phyloP scores from a whole-genome alignment of 768 basidiomycete genomes.

The Candolleomyces aberdarensis region DNA sequence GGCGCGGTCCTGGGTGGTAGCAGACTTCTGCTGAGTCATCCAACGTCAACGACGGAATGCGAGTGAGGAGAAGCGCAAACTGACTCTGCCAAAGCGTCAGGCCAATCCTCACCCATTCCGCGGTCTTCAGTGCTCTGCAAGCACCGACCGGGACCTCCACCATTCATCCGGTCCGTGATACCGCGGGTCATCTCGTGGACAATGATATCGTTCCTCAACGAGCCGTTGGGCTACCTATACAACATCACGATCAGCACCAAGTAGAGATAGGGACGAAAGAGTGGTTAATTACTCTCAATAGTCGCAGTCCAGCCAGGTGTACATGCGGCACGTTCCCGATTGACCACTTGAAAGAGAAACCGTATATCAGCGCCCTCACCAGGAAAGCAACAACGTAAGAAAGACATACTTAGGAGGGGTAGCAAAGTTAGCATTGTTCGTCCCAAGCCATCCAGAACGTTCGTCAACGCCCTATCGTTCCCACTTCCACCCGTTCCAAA shows the following conservation, averaged over 20 bases:
- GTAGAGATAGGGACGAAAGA: neutral
- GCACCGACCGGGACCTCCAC: conserved; percentile 55
- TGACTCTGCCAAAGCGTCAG: conserved; percentile 6
- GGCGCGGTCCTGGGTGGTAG: conserved; percentile 33
- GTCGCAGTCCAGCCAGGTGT: conserved; percentile 23
- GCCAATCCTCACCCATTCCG: conserved; percentile 57
- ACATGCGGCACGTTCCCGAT: conserved; percentile 31
- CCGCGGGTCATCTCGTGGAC: conserved; percentile 48
- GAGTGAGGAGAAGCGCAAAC: neutral
- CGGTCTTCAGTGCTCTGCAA: conserved; percentile 61
- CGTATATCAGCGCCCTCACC: neutral
- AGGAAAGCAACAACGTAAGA: neutral
- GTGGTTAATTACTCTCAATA: conserved; percentile 5
- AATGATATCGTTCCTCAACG: conserved; percentile 56
- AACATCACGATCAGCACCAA: neutral
- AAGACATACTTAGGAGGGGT: conserved; percentile 34
- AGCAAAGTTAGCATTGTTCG: conserved; percentile 42
- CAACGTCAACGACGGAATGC: conserved; percentile 2
- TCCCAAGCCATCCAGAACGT: conserved; percentile 48
- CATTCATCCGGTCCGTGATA: conserved; percentile 45
- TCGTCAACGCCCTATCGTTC: conserved; percentile 49
- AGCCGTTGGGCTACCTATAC: conserved; percentile 23
- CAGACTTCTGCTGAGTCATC: conserved; percentile 41
- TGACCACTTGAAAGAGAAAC: conserved; percentile 27
- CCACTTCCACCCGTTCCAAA: conserved; percentile 49